These are phyloP conservation scores for Otatea glauca DNA, from an alignment of 176 grass and related monocot genomes.

Conservation along the genomic window DNA sequence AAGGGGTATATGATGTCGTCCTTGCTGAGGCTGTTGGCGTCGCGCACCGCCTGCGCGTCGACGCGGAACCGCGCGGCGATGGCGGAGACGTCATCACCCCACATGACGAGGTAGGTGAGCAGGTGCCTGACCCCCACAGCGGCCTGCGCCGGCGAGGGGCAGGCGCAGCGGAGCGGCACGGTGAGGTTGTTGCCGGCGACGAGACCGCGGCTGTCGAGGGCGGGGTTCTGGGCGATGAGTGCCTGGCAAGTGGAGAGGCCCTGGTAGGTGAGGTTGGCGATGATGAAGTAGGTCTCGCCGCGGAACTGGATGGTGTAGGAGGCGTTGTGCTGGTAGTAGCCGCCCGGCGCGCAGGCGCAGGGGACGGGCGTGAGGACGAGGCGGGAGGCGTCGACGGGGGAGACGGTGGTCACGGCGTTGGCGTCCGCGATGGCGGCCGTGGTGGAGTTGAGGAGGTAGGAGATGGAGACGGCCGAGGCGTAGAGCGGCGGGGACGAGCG, in stretches of 20 bases:
- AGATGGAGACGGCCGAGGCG: slow-evolving; percentile 43
- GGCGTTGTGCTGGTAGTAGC: slow-evolving; percentile 81
- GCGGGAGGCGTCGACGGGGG: slow-evolving; percentile 14
- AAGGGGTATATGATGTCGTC: slow-evolving; percentile 59
- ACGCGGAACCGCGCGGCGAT: slow-evolving; percentile 63
- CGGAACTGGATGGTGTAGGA: slow-evolving; percentile 35
- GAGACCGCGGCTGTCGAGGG: slow-evolving; percentile 34
- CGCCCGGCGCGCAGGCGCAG: slow-evolving; percentile 58
- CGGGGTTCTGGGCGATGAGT: slow-evolving; percentile 76
- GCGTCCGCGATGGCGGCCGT: slow-evolving; percentile 1
- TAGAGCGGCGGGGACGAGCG: slow-evolving; percentile 47
- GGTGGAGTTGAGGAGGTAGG: slow-evolving; percentile 56
- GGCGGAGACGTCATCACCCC: slow-evolving; percentile 34
- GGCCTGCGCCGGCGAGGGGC: slow-evolving; percentile 62
- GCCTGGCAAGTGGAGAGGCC: slow-evolving; percentile 87
- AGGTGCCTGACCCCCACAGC: slow-evolving; percentile 53
- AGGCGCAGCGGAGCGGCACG: slow-evolving; percentile 80
- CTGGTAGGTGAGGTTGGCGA: slow-evolving; percentile 82
- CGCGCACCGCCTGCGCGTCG: slow-evolving; percentile 29
- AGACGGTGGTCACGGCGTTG: slow-evolving; percentile 40
- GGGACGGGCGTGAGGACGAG: slow-evolving; percentile 63
- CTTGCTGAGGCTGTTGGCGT: slow-evolving; percentile 56
- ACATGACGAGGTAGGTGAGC: slow-evolving; percentile 64
- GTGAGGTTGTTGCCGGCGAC: slow-evolving; percentile 25
- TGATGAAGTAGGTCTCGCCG: slow-evolving; percentile 65